These are phyloP conservation scores for Yamadazyma siamensis DNA, from an alignment of 1,139 yeast genomes.

Conservation along the genomic window DNA sequence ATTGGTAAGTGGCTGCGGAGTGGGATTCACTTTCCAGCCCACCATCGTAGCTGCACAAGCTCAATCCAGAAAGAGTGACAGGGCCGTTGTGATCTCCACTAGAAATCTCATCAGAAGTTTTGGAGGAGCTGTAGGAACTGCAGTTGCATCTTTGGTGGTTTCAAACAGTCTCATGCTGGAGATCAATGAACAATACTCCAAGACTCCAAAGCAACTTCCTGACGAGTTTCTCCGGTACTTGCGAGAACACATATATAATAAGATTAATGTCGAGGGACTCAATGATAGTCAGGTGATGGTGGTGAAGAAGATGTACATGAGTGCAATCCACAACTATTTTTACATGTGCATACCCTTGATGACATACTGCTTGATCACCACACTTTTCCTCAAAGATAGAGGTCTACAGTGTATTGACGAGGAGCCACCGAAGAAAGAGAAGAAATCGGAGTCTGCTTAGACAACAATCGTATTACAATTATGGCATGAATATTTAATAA, in stretches of 20 bases:
- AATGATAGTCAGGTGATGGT: conserved; percentile 19
- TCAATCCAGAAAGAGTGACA: conserved; percentile 44
- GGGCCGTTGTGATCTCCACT: conserved; percentile 55
- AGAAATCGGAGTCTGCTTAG: too few relatives aligned
- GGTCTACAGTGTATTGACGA: conserved; percentile 31
- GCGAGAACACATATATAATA: conserved; percentile 29
- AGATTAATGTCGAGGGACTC: conserved; percentile 25
- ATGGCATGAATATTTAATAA: too few relatives aligned
- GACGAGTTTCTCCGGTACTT: conserved; percentile 18
- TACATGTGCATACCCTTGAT: conserved; percentile 42
- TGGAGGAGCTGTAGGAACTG: conserved; percentile 48
- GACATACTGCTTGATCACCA: conserved; percentile 33
- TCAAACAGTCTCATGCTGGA: conserved; percentile 15
- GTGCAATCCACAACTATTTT: conserved; percentile 36
- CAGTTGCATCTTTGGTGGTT: conserved; percentile 23
- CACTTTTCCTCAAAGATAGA: conserved; percentile 36
- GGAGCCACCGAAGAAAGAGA: too few relatives aligned
- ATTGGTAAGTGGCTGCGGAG: conserved; percentile 45
- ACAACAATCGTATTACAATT: too few relatives aligned
- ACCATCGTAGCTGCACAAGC: conserved; percentile 57
- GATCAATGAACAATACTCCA: conserved; percentile 5
- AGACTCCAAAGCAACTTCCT: conserved; percentile 12
- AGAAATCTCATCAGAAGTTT: conserved; percentile 51
- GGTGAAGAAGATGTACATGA: conserved; percentile 32
- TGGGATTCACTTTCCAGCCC: conserved; percentile 28